phyloP scores from a whole-genome alignment of 164 flowering plant genomes.

The Tinospora cordifolia region DNA sequence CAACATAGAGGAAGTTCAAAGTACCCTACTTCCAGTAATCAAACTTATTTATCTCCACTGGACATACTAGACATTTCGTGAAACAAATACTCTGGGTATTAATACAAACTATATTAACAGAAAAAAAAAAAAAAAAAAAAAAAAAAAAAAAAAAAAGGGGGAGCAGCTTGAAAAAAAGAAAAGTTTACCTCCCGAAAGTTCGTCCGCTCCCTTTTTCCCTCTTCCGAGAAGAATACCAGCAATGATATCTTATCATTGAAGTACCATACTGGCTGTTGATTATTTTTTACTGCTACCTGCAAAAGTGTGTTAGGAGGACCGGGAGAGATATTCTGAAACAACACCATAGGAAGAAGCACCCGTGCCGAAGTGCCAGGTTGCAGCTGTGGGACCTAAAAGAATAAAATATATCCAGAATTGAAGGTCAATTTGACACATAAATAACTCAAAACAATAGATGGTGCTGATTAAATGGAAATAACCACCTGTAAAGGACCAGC shows the following conservation, averaged over 20 bases:
- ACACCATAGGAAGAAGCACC: constrained; percentile 81
- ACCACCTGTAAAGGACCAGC: constrained; percentile 81
- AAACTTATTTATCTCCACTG: too few species aligned
- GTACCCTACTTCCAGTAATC: not conserved
- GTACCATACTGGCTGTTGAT: constrained; percentile 99
- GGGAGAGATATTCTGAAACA: constrained; percentile 71
- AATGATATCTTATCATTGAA: constrained; percentile 72
- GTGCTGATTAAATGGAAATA: not conserved
- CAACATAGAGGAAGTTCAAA: not conserved
- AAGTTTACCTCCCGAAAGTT: constrained; percentile 86
- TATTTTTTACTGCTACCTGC: constrained; percentile 94
- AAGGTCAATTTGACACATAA: not conserved
- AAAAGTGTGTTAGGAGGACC: constrained; percentile 81
- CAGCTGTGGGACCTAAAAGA: constrained; percentile 65
- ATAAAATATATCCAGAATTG: not conserved
- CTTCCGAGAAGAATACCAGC: constrained; percentile 64
- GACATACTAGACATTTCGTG: too few species aligned
- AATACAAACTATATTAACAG: too few species aligned
- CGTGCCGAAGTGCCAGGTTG: constrained; percentile 78
- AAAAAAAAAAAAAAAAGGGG: too few species aligned
- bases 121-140: too few species aligned
- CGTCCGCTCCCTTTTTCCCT: constrained; percentile 91
- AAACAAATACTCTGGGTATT: too few species aligned
- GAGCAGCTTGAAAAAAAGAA: not conserved
- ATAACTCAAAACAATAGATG: not conserved